A percentile compares a stretch with the other conserved stretches of the same genome.
phyloP scores from a whole-genome alignment of 306 rosid species.

The Inga laurina region DNA sequence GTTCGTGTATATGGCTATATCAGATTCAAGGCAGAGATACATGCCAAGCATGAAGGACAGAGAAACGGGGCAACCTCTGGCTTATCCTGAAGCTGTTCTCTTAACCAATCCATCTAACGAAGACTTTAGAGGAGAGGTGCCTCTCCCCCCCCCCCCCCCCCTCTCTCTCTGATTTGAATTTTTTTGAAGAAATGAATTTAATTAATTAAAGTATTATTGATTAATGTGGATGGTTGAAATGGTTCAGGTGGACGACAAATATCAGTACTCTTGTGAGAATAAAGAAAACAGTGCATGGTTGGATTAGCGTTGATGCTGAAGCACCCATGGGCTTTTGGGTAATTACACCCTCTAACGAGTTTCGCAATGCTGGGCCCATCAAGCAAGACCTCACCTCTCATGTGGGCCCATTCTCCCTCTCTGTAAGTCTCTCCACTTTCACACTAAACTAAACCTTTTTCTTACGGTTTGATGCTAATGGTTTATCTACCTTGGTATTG shows the following conservation, averaged over 20 bases:
- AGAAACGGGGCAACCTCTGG: conserved; percentile 44
- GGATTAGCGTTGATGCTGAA: conserved; percentile 51
- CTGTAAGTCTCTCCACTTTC: conserved; percentile 43
- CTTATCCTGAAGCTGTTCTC: conserved; percentile 74
- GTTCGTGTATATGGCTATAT: conserved; percentile 69
- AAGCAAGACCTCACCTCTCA: conserved; percentile 96
- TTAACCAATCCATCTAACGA: conserved; percentile 53
- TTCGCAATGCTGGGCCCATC: conserved; percentile 74
- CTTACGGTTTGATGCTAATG: neutral
- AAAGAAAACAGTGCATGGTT: conserved; percentile 73
- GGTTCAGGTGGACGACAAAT: conserved; percentile 89
- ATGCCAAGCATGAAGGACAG: conserved; percentile 79
- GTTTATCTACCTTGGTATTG: neutral
- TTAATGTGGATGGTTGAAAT: conserved; percentile 16
- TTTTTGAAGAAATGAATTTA: neutral
- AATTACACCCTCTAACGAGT: conserved; percentile 74
- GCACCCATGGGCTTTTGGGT: conserved; percentile 77
- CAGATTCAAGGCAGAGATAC: conserved; percentile 54
- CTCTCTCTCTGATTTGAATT: fast-evolving
- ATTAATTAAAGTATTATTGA: neutral
- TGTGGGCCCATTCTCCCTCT: conserved; percentile 71
- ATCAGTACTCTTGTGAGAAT: conserved; percentile 72
- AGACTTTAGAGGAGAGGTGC: conserved; percentile 72
- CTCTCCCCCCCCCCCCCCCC: neutral
- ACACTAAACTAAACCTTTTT: neutral